Evolutionary conservation across 495 filamentous ascomycete species (phyloP), one percentile per base, ranked within the genome.

Genomic region (Sporormia fimetaria): DNA sequence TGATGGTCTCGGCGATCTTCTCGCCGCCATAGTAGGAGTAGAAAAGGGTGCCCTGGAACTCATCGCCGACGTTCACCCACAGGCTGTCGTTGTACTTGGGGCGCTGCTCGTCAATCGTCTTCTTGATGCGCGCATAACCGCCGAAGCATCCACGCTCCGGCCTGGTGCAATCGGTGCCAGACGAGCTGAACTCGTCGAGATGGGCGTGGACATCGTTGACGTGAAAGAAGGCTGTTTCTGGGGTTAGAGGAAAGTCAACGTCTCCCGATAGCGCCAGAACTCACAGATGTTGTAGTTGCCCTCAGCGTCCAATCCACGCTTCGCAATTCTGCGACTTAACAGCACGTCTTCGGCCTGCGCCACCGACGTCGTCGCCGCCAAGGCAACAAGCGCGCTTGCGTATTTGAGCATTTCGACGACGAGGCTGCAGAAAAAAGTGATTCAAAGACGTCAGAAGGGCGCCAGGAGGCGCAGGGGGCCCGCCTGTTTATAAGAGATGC

Each of bases 1-100:
- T 76, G 36, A 77, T 58, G 7, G 70, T 73, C 21, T 74, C 68
- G 26, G 70, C 71, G 34, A 75, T 75, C 62, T 75, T 76, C 58
- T 73, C 68, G n/a, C 71, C 71, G 20, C 67, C 65, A 40, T 75
- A 75, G 47, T 63, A 71, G 33, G 58, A 63, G 52, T 72, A 77
- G 57, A 70, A 77, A 34, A 75, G 57, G 25, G 73, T 76, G 21
- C 73, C 60, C 45, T 75, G 71, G 54, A 76, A 75, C 56, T 76
- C 73, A 44, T 77, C 73, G 15, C 73, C 73, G 1, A 62, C 64
- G 39, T 75, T 75, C 12, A 77, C 53, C 36, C 69, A 60, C 21
- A 77, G 52, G 34, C 68, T 71, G 54, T 74, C 69, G 24, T 63
- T 62, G 46, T 75, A 64, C 4, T 45, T 54, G n/a, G 66, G 64